Evolutionary conservation across 2,329 filamentous ascomycete genomes (phyloP).

Genomic region (Fusarium sororula): DNA sequence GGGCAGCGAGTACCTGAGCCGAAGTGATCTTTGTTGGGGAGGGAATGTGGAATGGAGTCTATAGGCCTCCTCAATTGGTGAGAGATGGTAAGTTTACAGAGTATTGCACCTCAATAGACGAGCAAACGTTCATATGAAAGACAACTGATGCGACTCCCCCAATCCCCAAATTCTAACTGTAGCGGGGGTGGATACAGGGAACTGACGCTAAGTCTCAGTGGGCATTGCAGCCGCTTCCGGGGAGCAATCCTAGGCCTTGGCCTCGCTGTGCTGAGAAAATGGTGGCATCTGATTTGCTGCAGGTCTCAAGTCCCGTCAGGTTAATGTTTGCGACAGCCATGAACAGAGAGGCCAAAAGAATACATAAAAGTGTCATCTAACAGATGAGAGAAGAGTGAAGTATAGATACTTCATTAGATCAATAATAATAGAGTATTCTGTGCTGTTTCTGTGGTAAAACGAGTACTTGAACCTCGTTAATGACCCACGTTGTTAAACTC

Average conservation of each 20-base stretch:
- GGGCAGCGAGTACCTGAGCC: background rate
- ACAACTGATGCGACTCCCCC: background rate
- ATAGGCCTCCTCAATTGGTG: background rate
- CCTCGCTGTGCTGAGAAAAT: constrained; percentile 40
- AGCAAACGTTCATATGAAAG: background rate
- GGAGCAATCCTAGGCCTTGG: constrained; percentile 19
- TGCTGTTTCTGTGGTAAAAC: background rate
- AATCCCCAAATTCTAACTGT: constrained; percentile 18
- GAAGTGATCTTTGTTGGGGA: background rate
- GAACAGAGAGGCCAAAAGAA: background rate
- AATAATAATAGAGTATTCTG: background rate
- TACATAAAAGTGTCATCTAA: background rate
- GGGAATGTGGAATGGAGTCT: background rate
- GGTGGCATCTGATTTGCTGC: constrained; percentile 41
- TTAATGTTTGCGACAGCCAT: background rate
- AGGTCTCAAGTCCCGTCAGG: constrained; percentile 4
- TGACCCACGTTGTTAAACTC: constrained; percentile 6
- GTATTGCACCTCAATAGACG: background rate
- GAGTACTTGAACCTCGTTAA: background rate
- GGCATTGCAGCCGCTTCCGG: constrained; percentile 35
- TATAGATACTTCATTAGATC: background rate
- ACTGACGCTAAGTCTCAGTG: constrained; percentile 30
- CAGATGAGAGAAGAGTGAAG: background rate
- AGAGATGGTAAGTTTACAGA: background rate
- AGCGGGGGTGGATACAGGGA: constrained; percentile 35